These are phyloP conservation scores for Penicillium fimorum DNA, from an alignment of 495 filamentous ascomycete species.

Conservation along the genomic window DNA sequence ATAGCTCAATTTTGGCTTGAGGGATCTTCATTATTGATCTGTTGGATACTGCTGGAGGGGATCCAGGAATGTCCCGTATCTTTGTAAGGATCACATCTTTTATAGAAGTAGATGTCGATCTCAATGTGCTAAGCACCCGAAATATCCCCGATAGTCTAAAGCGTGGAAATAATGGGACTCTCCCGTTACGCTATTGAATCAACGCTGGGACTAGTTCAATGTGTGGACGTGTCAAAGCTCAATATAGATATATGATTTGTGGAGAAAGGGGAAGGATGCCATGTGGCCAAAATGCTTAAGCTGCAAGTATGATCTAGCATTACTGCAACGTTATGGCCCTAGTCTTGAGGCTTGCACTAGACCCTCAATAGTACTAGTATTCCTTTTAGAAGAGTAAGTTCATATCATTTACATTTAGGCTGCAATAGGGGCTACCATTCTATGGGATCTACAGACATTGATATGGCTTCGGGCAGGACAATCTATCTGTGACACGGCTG, in stretches of 20 bases:
- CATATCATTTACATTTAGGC: not conserved
- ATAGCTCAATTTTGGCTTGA: not conserved
- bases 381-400: not conserved
- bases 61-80: not conserved
- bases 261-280: not conserved
- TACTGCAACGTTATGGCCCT: not conserved
- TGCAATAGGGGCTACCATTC: not conserved
- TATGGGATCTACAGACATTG: not conserved
- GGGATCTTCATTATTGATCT: not conserved
- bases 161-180: constrained; percentile 2
- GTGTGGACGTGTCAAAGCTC: not conserved
- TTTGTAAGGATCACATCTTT: constrained; percentile 4
- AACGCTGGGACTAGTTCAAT: not conserved
- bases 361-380: not conserved
- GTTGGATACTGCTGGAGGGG: not conserved
- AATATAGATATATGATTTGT: constrained; percentile 4
- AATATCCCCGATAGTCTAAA: not conserved
- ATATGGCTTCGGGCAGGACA: not conserved
- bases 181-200: constrained; percentile 5
- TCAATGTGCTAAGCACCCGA: not conserved
- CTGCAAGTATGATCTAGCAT: not conserved
- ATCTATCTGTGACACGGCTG: not conserved
- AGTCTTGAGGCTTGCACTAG: not conserved
- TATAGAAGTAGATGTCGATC: constrained; percentile 1
- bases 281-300: constrained; percentile 2